Conservation (phyloP, 371 early-diverging fungal genomes). For the Mucor irregularis region DNA sequence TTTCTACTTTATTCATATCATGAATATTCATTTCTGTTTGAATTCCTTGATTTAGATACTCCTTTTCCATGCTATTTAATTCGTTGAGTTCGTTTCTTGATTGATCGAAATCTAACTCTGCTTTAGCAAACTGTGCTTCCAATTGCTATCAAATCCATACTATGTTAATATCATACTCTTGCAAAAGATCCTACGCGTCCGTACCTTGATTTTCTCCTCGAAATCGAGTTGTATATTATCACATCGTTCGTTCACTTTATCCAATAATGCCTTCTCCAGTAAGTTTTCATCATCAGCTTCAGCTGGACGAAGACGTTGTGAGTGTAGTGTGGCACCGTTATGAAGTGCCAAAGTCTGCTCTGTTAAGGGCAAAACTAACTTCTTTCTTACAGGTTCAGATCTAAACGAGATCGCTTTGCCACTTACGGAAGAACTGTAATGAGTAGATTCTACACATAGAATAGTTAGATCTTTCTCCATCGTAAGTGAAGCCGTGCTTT, state of each 20-base stretch:
- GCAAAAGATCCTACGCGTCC: no score
- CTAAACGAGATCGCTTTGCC: not conserved
- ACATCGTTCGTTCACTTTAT: slow-evolving; percentile 11
- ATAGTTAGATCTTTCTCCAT: not conserved
- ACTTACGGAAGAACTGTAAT: not conserved
- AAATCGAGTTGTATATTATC: slow-evolving; percentile 8
- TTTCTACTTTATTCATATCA: slow-evolving; percentile 1
- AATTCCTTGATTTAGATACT: slow-evolving; percentile 13
- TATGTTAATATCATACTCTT: not conserved
- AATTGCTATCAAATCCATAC: not conserved
- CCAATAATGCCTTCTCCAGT: not conserved
- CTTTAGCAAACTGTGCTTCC: slow-evolving; percentile 13
- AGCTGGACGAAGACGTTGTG: not conserved
- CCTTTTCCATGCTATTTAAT: slow-evolving; percentile 10
- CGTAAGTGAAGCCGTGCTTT: no score
- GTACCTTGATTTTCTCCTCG: slow-evolving; percentile 9
- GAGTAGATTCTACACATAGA: not conserved
- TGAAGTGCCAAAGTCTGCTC: not conserved
- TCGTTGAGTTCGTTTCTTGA: slow-evolving; percentile 15
- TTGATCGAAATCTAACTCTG: slow-evolving; percentile 11
- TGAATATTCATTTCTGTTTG: slow-evolving; percentile 8
- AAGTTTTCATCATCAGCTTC: not conserved
- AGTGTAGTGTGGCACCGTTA: not conserved
- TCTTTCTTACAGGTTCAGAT: not conserved
- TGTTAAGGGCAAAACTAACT: not conserved